Percentiles rank a stretch among this genome's conserved stretches.
These are phyloP conservation scores for Tardiomyces depauwii DNA, from an alignment of 1,139 yeast genomes.

Conservation along the genomic window DNA sequence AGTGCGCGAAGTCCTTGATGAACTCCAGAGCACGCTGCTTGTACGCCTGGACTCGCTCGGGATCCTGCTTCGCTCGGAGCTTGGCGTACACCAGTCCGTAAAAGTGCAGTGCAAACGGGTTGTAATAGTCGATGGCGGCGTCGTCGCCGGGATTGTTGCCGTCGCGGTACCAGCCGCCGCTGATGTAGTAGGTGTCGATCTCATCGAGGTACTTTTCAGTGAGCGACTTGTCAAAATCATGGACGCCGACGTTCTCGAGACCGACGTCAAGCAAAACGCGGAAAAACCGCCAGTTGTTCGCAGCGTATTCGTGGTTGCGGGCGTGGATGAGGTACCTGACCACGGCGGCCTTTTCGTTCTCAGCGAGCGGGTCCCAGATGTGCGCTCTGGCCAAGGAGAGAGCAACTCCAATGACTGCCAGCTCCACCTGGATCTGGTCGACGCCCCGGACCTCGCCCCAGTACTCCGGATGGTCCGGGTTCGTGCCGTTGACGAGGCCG, in stretches of 20 bases:
- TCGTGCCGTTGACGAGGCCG: slow-evolving; percentile 22
- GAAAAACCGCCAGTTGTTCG: slow-evolving; percentile 24
- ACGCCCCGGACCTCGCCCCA: slow-evolving; percentile 19
- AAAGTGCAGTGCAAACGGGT: slow-evolving; percentile 24
- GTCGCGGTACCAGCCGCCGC: slow-evolving; percentile 26
- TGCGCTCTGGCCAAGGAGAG: slow-evolving; percentile 16
- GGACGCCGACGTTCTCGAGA: slow-evolving; percentile 17
- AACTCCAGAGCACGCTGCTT: slow-evolving; percentile 15
- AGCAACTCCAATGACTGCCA: slow-evolving; percentile 24
- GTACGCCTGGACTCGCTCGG: slow-evolving; percentile 9
- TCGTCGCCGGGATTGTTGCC: slow-evolving; percentile 13
- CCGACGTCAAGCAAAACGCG: slow-evolving; percentile 22
- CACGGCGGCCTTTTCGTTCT: slow-evolving; percentile 14
- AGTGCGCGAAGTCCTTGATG: slow-evolving; percentile 17
- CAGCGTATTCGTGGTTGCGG: slow-evolving; percentile 12
- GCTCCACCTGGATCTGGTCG: slow-evolving; percentile 22
- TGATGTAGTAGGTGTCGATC: slow-evolving; percentile 18
- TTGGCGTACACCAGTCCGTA: slow-evolving; percentile 19
- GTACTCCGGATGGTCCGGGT: slow-evolving; percentile 20
- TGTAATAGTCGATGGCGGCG: slow-evolving; percentile 20
- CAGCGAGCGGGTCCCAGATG: slow-evolving; percentile 21
- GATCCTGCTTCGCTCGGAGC: slow-evolving; percentile 10
- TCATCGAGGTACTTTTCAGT: slow-evolving; percentile 14
- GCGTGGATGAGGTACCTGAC: slow-evolving; percentile 13
- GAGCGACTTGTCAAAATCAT: slow-evolving; percentile 6